Conservation (phyloP, 2,329 filamentous ascomycete species). For the Trichoderma sp. region DNA sequence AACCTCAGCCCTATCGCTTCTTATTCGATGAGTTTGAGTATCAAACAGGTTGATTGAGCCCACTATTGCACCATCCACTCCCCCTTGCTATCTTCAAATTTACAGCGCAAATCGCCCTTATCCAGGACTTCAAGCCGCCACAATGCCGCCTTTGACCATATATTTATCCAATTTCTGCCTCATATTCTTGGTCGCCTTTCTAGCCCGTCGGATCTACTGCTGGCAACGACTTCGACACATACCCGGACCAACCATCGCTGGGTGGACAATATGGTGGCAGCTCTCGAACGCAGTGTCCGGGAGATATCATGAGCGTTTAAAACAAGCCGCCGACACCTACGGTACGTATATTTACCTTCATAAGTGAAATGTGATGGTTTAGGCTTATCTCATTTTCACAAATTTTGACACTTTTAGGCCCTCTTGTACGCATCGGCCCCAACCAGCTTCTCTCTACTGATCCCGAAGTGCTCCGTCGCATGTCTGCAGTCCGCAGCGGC, state of each 20-base stretch:
- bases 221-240: constrained; percentile 35
- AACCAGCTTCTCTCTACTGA: constrained; percentile 45
- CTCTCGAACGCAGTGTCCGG: constrained; percentile 31
- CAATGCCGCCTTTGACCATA: neutral
- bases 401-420: neutral
- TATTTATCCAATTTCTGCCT: neutral
- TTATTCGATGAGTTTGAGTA: neutral
- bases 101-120: neutral
- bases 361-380: too few relatives aligned
- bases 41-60: neutral
- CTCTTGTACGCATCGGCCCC: constrained; percentile 43
- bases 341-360: constrained; percentile 23
- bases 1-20: neutral
- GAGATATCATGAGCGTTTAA: constrained; percentile 32
- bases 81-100: neutral
- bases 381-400: neutral
- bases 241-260: constrained; percentile 30
- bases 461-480: constrained; percentile 40
- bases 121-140: neutral
- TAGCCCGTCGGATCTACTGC: constrained; percentile 20
- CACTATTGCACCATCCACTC: neutral
- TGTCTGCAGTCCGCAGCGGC: constrained; percentile 39
- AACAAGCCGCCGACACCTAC: constrained; percentile 29
- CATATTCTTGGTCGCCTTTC: neutral
- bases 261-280: constrained; percentile 36